A percentile compares a stretch with the other conserved stretches of the same genome.
phyloP scores from a whole-genome alignment of 495 filamentous ascomycete species.

The Talaromyces trachyspermus region DNA sequence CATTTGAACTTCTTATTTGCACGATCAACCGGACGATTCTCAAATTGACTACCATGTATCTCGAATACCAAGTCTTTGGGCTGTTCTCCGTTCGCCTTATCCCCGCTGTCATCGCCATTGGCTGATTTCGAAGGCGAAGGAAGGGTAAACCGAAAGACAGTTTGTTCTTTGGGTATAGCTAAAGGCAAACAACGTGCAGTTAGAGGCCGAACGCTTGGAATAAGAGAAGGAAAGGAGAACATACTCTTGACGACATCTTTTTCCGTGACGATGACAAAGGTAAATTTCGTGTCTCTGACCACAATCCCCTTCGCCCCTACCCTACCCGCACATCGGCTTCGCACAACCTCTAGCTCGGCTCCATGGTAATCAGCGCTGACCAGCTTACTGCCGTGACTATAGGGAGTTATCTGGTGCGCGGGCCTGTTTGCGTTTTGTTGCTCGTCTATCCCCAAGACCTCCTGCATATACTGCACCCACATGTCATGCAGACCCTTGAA shows the following conservation, averaged over 20 bases:
- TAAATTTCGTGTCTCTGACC: conserved; percentile 77
- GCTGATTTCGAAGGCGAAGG: conserved; percentile 33
- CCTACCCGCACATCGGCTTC: conserved; percentile 68
- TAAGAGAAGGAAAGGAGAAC: conserved; percentile 13
- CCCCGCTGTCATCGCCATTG: conserved; percentile 10
- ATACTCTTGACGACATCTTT: conserved; percentile 54
- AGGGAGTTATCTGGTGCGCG: conserved; percentile 30
- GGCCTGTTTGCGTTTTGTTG: conserved; percentile 34
- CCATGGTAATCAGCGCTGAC: conserved; percentile 86
- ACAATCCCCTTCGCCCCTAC: conserved; percentile 84
- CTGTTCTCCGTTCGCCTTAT: conserved; percentile 6
- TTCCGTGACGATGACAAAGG: conserved; percentile 74
- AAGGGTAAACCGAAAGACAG: conserved; percentile 73
- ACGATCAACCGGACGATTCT: conserved; percentile 72
- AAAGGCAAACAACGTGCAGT: no score
- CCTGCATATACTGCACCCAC: conserved; percentile 79
- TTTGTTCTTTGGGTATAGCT: conserved; percentile 83
- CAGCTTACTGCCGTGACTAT: conserved; percentile 56
- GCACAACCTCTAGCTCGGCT: conserved; percentile 73
- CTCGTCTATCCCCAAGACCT: conserved; percentile 50
- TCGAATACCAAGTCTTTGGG: conserved; percentile 63
- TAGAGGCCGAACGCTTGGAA: no score
- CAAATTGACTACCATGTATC: conserved; percentile 79
- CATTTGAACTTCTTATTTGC: conserved; percentile 87
- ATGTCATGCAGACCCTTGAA: conserved; percentile 70